phyloP scores from a whole-genome alignment of 2,329 filamentous ascomycete genomes.

The Monascus ruber region DNA sequence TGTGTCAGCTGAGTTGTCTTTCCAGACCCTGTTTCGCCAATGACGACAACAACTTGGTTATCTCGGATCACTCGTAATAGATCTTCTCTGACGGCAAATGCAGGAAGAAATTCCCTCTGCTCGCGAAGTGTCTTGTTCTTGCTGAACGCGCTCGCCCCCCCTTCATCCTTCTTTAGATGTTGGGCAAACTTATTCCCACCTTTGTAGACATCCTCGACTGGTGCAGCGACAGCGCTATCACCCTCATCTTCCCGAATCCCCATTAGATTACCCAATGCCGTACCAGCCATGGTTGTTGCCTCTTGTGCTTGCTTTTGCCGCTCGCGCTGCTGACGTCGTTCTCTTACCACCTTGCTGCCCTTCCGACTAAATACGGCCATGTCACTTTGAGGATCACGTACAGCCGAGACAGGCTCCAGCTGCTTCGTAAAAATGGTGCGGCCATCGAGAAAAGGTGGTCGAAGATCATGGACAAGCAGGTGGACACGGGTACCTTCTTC shows the following conservation, averaged over 20 bases:
- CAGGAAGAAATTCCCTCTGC: slow-evolving; percentile 84
- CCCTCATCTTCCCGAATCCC: slow-evolving; percentile 82
- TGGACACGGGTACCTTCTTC: slow-evolving; percentile 84
- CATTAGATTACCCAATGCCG: slow-evolving; percentile 86
- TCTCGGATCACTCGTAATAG: slow-evolving; percentile 83
- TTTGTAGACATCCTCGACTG: slow-evolving; percentile 59
- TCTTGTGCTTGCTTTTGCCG: slow-evolving; percentile 89
- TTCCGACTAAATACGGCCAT: slow-evolving; percentile 98
- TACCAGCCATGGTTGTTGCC: slow-evolving; percentile 85
- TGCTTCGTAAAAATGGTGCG: slow-evolving; percentile 96
- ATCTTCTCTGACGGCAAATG: slow-evolving; percentile 92
- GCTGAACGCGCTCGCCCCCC: slow-evolving; percentile 78
- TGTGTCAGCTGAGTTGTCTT: slow-evolving; percentile 97
- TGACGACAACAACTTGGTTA: slow-evolving; percentile 93
- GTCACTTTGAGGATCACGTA: slow-evolving; percentile 88
- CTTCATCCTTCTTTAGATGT: slow-evolving; percentile 77
- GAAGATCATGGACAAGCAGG: slow-evolving; percentile 82
- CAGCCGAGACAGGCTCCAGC: slow-evolving; percentile 83
- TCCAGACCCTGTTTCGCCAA: slow-evolving; percentile 92
- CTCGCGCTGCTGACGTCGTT: slow-evolving; percentile 83
- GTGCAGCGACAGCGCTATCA: slow-evolving; percentile 72
- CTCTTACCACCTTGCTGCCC: slow-evolving; percentile 84
- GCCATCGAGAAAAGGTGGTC: slow-evolving; percentile 88
- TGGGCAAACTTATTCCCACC: slow-evolving; percentile 70
- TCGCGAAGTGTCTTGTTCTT: slow-evolving; percentile 81